phyloP scores from a whole-genome alignment of 805 yeast genomes.

The Phaffomyces thermotolerans region DNA sequence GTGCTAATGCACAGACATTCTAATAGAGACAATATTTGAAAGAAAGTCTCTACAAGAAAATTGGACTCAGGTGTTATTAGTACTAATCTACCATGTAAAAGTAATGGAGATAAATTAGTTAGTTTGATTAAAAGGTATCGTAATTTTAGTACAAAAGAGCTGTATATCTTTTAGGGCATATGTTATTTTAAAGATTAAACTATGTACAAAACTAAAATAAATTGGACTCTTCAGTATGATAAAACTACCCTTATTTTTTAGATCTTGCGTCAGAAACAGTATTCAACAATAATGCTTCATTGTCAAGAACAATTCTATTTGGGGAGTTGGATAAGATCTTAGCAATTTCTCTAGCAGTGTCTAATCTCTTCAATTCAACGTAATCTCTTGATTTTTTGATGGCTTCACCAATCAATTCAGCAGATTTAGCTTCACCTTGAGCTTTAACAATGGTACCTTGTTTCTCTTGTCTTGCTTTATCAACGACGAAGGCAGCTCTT shows the following conservation, averaged over 20 bases:
- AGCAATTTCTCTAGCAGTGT: constrained; percentile 96
- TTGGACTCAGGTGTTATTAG: too few relatives aligned
- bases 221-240: too few relatives aligned
- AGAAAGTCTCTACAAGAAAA: too few relatives aligned
- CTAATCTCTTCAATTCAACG: constrained; percentile 93
- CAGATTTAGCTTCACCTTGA: constrained; percentile 97
- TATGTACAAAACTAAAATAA: too few relatives aligned
- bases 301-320: constrained; percentile 85
- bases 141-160: not conserved
- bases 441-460: constrained; percentile 96
- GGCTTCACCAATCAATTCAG: constrained; percentile 98
- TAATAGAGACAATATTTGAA: too few relatives aligned
- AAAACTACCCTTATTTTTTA: constrained; percentile 18
- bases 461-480: constrained; percentile 95
- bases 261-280: constrained; percentile 74
- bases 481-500: constrained; percentile 95
- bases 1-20: too few relatives aligned
- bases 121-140: too few relatives aligned
- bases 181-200: not conserved
- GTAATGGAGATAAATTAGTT: too few relatives aligned
- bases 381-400: constrained; percentile 94
- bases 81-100: too few relatives aligned
- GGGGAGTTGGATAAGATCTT: constrained; percentile 78
- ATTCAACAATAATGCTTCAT: constrained; percentile 84
- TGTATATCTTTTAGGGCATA: constrained; percentile 3